Evolutionary conservation across 2,329 filamentous ascomycete genomes (phyloP).

Genomic region (Aspergillus carbonarius): DNA sequence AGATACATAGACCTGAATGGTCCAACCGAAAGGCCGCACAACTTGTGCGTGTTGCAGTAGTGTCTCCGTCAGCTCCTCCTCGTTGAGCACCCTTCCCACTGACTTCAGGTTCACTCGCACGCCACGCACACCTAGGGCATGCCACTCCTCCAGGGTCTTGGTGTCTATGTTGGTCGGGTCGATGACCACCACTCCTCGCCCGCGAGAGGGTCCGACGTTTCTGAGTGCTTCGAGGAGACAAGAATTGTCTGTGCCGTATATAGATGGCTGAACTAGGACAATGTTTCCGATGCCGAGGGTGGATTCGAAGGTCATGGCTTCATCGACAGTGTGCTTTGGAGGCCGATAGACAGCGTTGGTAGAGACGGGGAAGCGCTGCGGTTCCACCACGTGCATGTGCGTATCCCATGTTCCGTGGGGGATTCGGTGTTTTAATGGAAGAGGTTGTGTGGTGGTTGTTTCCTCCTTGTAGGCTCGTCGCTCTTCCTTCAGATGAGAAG

Average conservation of each 20-base stretch:
- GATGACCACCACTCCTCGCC: conserved; percentile 58
- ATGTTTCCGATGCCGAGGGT: conserved; percentile 55
- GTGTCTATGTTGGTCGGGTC: conserved; percentile 46
- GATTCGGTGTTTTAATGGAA: conserved; percentile 25
- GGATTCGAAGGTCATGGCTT: conserved; percentile 54
- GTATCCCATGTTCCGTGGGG: conserved; percentile 55
- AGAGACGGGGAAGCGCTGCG: conserved; percentile 50
- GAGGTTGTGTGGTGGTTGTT: background rate
- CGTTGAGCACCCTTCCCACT: conserved; percentile 44
- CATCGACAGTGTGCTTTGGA: conserved; percentile 48
- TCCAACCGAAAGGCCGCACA: conserved; percentile 55
- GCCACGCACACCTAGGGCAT: conserved; percentile 58
- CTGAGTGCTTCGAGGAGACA: conserved; percentile 57
- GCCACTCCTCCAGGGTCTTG: conserved; percentile 53
- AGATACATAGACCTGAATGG: conserved; percentile 59
- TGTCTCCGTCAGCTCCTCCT: conserved; percentile 42
- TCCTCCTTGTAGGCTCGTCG: background rate
- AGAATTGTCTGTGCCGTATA: conserved; percentile 61
- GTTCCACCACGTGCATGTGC: conserved; percentile 64
- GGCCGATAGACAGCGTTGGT: conserved; percentile 54
- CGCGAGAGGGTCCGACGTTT: conserved; percentile 50
- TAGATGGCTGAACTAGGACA: conserved; percentile 62
- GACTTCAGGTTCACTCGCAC: conserved; percentile 61
- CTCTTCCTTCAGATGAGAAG: background rate
- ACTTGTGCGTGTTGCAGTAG: conserved; percentile 52